Base-by-base conservation (phyloP, 2,329 filamentous ascomycete genomes). In the Fusarium sambucinum region DNA sequence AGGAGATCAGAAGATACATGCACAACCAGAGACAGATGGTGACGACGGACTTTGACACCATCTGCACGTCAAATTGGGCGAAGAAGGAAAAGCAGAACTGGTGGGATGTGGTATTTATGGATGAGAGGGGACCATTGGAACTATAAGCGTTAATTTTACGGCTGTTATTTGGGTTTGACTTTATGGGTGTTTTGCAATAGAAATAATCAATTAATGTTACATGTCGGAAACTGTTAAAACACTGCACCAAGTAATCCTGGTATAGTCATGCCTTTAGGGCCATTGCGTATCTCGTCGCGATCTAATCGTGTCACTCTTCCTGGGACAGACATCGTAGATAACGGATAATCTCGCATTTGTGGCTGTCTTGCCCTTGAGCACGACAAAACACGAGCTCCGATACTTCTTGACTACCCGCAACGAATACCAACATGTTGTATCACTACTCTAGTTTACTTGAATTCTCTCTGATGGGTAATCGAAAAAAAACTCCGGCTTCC, bases 71-170 rank as follows among this genome's bases (percentile, higher is more conserved):
- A 16, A 41, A 25, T 13, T 64, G 61, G 60, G 61, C 61, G 1
- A 64, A 64, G 52, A 52, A 64, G n/a, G 27, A 64, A 13, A 64
- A 64, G 33, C 52, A 59, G 21, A 59, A 64, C 10, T 64, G 61
- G 61, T 64, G 61, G 61, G 61, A 64, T 37, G 38, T 38, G 2
- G 59, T 64, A 17, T 64, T 64, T 21, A 56, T 51, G 41, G 61
- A 64, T 29, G 45, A 64, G 3, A 38, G 35, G n/a, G 61, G 61
- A 19, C 45, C 52, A 37, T 45, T 58, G 23, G 27, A 41, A n/a
- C 23, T 52, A 33, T 59, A 16, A 64, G 52, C 45, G 30, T 52
- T 61, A 13, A 29, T 23, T 56, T 63, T 35, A 19, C 12, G 23
- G 16, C 35, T 8, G 32, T 25, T 52, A 19, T 10, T 23, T 16